A percentile compares a stretch with the other conserved stretches of the same genome.
Evolutionary conservation across 768 basidiomycete genomes (phyloP).

Genomic region (Saitozyma sp.): DNA sequence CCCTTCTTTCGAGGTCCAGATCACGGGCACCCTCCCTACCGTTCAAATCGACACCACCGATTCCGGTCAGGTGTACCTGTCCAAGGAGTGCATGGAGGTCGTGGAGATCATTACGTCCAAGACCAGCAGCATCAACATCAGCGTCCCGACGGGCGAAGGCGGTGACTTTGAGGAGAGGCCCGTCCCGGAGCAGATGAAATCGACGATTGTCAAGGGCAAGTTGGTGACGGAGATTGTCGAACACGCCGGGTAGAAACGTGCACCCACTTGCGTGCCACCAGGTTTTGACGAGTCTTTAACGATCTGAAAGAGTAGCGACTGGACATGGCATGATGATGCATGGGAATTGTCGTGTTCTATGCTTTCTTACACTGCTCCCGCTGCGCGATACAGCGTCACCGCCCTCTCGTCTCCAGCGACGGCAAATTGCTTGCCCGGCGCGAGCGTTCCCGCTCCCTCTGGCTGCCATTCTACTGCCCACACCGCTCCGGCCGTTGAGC

Average conservation of each 20-base stretch:
- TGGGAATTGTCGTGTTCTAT: neutral
- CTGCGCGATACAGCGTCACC: conserved; percentile 46
- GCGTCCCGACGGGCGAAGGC: conserved; percentile 84
- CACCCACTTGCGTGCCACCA: too few species aligned
- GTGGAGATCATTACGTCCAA: conserved; percentile 91
- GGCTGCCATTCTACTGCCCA: conserved; percentile 53
- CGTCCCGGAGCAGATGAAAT: conserved; percentile 94
- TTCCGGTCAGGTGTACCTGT: conserved; percentile 90
- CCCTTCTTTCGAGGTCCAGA: conserved; percentile 88
- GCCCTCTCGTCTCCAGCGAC: conserved; percentile 46
- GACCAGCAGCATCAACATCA: conserved; percentile 89
- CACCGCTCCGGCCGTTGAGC: conserved; percentile 36
- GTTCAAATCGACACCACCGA: conserved; percentile 93
- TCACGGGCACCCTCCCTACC: conserved; percentile 85
- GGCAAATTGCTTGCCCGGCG: conserved; percentile 47
- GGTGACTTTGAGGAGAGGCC: conserved; percentile 87
- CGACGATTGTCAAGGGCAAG: conserved; percentile 74
- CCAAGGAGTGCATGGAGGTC: conserved; percentile 67
- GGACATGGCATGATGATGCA: neutral
- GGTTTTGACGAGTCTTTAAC: too few species aligned
- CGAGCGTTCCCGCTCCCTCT: conserved; percentile 24
- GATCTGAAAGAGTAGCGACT: too few species aligned
- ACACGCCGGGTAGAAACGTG: conserved; percentile 57
- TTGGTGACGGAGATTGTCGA: conserved; percentile 86
- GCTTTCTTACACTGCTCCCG: conserved; percentile 34